Evolutionary conservation across 2,329 filamentous ascomycete species (phyloP), one percentile per base, ranked within the genome.

Genomic region (Colletotrichum ledebouriae): DNA sequence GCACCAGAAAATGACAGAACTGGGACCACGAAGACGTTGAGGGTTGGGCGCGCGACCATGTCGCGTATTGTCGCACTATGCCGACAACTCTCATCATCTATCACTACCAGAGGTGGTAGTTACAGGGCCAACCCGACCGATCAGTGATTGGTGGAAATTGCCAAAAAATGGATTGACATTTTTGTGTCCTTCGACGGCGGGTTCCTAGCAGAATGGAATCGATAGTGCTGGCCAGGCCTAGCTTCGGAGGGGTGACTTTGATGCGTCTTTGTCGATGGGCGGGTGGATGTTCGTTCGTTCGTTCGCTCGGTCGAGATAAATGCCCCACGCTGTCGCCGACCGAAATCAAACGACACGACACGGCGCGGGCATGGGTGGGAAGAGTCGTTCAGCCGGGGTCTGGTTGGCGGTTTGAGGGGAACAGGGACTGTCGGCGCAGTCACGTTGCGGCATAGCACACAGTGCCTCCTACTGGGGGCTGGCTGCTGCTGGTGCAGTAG

Each of bases 111-210:
- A 44, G 37, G 52, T 49, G 41, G 47, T 15, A 55, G 47, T 41
- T 41, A 25, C 61, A 65, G 47, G 49, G 61, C 41, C 42, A 52
- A 49, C 52, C 42, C 13, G 63, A 25, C 67, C 67, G 62, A 67
- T 63, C 67, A 69, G 25, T 53, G 49, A 69, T 69, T 59, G 64
- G 68, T 65, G 68, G 68, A 70, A 70, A 70, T 69, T 70, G 59
- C 42, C 49, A 17, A 17, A 17, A 61, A 9, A 53, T 41, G 37
- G 29, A 17, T 59, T 50, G 41, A 41, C 34, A 44, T 3, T 59
- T 59, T 64, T 61, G 46, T 25, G 37, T 57, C 41, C 50, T 46
- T 67, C 46, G 46, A 59, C 42, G 46, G 47, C 53, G 59, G 65
- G 53, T 49, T 53, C 52, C 66, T 59, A 47, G 59, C 52, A 49